Base-by-base conservation (phyloP, 257 asterid genomes). In the Solanum pennellii region DNA sequence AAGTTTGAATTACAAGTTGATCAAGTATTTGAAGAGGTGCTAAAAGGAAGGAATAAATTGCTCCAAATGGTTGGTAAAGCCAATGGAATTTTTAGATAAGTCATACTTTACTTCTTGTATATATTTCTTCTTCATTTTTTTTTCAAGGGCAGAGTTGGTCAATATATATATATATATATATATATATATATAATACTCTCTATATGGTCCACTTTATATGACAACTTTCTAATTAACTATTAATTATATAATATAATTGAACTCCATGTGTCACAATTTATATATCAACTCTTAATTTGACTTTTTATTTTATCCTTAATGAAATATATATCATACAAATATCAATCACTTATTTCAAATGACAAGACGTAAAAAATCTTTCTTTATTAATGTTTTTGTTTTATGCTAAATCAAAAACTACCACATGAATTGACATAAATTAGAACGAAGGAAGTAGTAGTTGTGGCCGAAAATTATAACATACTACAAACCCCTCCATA, bases 21-120 rank as follows among this genome's bases (percentile, higher is more conserved):
- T 8, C 42, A 82, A 59, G 72, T 86, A 29, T 88, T 88, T 31
- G 85, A 56, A 71, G 73, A 80, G 49, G 90, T 86, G 31, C 71
- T 88, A 2, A 82, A 56, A 49, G 88, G 88, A 86, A 86, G 87
- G 65, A 86, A 86, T 56, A 42, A 82, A 45, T 59, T 88, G 80
- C 83, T 86, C 65, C 87, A 42, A 83, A 68, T 66, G 56, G 25
- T 86, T n/a, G 39, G 69, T 37, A 25, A 75, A 69, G 29, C 42
- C 29, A 52, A 11, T 45, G 85, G 62, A 82, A 69, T 39, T 71
- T 29, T 82, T 88, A 86, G 56, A 11, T 85, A 23, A 37, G 39
- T 23, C 60, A 76, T 74, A 20, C 21, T 21, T 10, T 12, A 23
- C 3, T 37, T 71, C 45, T 16, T 82, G 75, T 49, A 3, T 14